Evolutionary conservation across 2,329 filamentous ascomycete species (phyloP).

Genomic region (Claviceps paspali): DNA sequence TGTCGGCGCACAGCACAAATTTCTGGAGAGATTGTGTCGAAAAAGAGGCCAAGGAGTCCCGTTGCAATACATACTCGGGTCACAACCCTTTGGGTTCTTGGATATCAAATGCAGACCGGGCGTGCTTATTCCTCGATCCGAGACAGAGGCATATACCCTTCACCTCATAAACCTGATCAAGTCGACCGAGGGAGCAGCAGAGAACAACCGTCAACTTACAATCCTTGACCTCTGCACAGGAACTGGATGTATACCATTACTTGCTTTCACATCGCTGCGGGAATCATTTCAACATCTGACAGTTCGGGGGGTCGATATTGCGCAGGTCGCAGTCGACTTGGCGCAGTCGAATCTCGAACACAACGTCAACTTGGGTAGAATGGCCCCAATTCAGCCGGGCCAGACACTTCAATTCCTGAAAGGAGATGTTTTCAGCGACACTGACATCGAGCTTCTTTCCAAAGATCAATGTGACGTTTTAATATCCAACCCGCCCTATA

Average conservation of each 20-base stretch:
- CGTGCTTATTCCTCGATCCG: conserved; percentile 73
- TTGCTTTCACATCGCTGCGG: conserved; percentile 49
- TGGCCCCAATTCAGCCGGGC: conserved; percentile 8
- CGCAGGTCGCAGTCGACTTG: conserved; percentile 46
- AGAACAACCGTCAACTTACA: conserved; percentile 24
- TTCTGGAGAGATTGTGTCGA: conserved; percentile 28
- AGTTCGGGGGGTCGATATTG: conserved; percentile 62
- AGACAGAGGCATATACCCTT: conserved; percentile 55
- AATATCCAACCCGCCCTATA: conserved; percentile 83
- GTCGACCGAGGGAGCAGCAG: conserved; percentile 7
- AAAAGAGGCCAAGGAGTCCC: conserved; percentile 50
- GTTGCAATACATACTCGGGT: conserved; percentile 77
- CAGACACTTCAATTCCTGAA: conserved; percentile 27
- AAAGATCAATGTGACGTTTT: conserved; percentile 43
- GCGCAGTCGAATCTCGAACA: conserved; percentile 46
- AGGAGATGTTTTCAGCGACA: conserved; percentile 34
- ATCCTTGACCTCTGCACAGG: conserved; percentile 83
- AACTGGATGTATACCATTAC: conserved; percentile 75
- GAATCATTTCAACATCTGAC: conserved; percentile 24
- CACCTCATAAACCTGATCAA: conserved; percentile 35
- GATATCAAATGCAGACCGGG: conserved; percentile 62
- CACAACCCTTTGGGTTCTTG: conserved; percentile 73
- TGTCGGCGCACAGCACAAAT: conserved; percentile 4
- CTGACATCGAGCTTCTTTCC: conserved; percentile 16
- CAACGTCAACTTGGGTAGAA: conserved; percentile 35